phyloP scores from a whole-genome alignment of 139 green algal species.

The Yamagishiella unicocca region DNA sequence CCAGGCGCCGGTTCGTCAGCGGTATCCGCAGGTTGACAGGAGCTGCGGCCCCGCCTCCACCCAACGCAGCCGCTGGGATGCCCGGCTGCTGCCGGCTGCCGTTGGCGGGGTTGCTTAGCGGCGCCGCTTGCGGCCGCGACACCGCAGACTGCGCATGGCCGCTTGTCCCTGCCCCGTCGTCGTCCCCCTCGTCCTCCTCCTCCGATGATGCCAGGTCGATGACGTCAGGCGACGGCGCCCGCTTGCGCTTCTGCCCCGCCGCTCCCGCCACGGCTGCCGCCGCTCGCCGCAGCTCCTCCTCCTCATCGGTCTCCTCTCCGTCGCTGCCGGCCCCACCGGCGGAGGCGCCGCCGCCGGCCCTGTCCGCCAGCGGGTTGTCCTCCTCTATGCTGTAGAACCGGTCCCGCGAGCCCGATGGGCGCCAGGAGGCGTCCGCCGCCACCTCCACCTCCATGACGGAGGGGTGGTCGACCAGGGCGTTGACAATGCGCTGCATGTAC shows the following conservation, averaged over 20 bases:
- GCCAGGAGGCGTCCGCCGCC: conserved; percentile 49
- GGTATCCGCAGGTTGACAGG: background rate
- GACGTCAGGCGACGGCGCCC: background rate
- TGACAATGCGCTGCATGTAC: conserved; percentile 48
- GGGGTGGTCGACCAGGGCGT: conserved; percentile 11
- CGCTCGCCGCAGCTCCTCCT: conserved; percentile 55
- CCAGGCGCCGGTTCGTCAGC: background rate
- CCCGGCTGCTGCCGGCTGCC: background rate
- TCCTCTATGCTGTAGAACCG: conserved; percentile 17
- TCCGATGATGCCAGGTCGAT: conserved; percentile 43
- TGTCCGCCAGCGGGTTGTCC: background rate
- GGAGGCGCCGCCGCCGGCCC: background rate
- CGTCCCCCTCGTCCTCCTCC: conserved; percentile 29
- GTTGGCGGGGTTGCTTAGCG: background rate
- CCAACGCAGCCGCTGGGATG: background rate
- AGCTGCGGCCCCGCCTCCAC: background rate
- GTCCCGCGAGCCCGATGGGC: conserved; percentile 29
- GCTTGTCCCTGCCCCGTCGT: background rate
- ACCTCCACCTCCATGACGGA: conserved; percentile 58
- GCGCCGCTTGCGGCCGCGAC: background rate
- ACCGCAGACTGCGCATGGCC: background rate
- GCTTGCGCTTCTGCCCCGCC: conserved; percentile 42
- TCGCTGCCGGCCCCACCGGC: background rate
- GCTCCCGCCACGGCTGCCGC: conserved; percentile 32
- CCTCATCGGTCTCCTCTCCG: conserved; percentile 54